Base-by-base conservation (phyloP, 768 basidiomycete genomes). In the Tulasnella sp. region DNA sequence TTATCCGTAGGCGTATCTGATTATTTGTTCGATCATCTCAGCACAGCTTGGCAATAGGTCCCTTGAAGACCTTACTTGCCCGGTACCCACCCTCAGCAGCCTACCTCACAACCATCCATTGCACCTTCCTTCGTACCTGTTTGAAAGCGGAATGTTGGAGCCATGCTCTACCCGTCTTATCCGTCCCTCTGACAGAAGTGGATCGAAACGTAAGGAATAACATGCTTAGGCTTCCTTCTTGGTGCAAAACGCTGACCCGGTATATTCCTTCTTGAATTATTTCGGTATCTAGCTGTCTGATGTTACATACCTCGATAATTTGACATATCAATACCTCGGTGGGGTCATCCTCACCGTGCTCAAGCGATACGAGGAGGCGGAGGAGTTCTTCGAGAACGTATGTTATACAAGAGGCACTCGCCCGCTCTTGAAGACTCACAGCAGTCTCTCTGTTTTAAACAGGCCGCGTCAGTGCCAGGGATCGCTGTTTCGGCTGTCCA, bases 291-390 rank as follows among this genome's bases (percentile, higher is more conserved):
- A 61, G 61, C 56, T 64, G 11, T 69, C 61, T 5, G 86, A 89
- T 61, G 72, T 94, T 56, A 71, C 70, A 30, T 91, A 89, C 72
- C 82, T 79, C 64, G 91, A 93, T 69, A 85, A 85, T 66, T 76
- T 95, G 23, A 71, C 79, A n/a, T 92, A 92, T 68, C 88, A 93
- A 73, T 91, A 92, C 69, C 73, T 80, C 2, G 89, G 85, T 2
- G 91, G 88, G 1, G 74, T 87, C n/a, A 78, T 78, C 0, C 75
- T 85, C 8, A 78, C 79, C 0, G 80, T 81, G 0, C 73, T 88
- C 44, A 82, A 82, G 65, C 74, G 74, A 17, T 92, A 84, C 81
- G 65, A 73, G 1, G 77, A 83, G 8, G 87, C 91, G 0, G 80
- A 82, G 60, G 85, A 88, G 58, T 83, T 79, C 63, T 84, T 93